phyloP scores from a whole-genome alignment of 371 early-diverging fungal genomes.

The Lichtheimia ramosa region DNA sequence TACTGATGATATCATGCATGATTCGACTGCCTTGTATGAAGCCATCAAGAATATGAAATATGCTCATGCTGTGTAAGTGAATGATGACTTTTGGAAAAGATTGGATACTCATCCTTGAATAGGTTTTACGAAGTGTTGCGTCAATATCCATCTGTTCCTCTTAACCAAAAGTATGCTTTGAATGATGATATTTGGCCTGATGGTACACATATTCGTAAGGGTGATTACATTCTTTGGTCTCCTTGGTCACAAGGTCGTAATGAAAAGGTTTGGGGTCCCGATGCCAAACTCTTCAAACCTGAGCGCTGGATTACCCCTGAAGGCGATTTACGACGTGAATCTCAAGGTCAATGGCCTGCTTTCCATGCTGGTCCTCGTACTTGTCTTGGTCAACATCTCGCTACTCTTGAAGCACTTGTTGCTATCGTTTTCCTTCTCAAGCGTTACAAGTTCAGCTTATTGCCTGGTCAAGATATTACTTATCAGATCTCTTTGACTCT shows the following conservation, averaged over 20 bases:
- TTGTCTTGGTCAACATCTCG: constrained; percentile 43
- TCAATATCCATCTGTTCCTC: constrained; percentile 72
- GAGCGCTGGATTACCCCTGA: constrained; percentile 52
- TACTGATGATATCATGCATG: constrained; percentile 23
- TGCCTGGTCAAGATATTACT: constrained; percentile 42
- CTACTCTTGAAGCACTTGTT: constrained; percentile 52
- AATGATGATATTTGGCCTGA: constrained; percentile 72
- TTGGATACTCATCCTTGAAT: neutral
- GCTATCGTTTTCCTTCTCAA: constrained; percentile 48
- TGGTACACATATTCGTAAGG: constrained; percentile 58
- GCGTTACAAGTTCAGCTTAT: constrained; percentile 44
- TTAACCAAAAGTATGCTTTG: constrained; percentile 61
- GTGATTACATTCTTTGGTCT: constrained; percentile 50
- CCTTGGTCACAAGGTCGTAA: constrained; percentile 55
- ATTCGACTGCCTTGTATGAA: constrained; percentile 39
- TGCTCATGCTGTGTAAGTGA: constrained; percentile 51
- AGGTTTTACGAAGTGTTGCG: constrained; percentile 65
- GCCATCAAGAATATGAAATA: constrained; percentile 53
- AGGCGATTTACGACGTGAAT: constrained; percentile 25
- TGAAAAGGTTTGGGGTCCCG: constrained; percentile 57
- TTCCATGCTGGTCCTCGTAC: constrained; percentile 56
- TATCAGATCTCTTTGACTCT: constrained; percentile 40
- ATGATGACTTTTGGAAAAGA: constrained; percentile 19
- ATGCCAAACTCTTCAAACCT: constrained; percentile 59
- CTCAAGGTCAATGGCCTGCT: constrained; percentile 34